Conservation (phyloP, 2,329 filamentous ascomycete genomes). For the Chalaropsis ovoidea region DNA sequence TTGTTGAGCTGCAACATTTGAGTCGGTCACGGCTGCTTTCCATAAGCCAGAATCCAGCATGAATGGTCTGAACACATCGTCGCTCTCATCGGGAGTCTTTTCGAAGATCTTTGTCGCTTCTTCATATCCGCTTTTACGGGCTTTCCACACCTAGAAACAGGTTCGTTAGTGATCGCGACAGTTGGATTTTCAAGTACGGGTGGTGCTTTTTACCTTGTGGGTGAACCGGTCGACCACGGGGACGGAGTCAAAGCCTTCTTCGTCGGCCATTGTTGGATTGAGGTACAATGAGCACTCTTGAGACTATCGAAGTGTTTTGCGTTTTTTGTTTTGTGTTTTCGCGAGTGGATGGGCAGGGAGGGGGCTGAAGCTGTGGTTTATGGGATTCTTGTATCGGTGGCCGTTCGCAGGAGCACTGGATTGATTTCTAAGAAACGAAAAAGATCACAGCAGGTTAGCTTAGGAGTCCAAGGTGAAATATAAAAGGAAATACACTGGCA, state of each 20-base stretch:
- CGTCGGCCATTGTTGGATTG: conserved; percentile 56
- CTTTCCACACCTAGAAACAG: conserved; percentile 73
- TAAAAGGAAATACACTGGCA: not conserved
- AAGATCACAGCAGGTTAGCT: not conserved
- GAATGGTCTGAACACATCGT: conserved; percentile 80
- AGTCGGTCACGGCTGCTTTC: conserved; percentile 88
- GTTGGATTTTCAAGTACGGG: not conserved
- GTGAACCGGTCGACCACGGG: conserved; percentile 69
- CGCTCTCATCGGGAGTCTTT: conserved; percentile 70
- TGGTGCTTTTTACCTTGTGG: conserved; percentile 53
- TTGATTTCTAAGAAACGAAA: not conserved
- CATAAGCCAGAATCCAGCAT: conserved; percentile 73
- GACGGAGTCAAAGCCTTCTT: conserved; percentile 69
- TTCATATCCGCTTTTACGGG: conserved; percentile 89
- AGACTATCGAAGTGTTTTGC: too few species aligned
- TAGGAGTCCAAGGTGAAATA: not conserved
- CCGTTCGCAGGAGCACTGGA: too few species aligned
- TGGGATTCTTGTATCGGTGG: too few species aligned
- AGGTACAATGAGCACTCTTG: too few species aligned
- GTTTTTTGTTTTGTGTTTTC: not conserved
- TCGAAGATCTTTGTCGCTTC: conserved; percentile 82
- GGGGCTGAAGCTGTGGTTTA: not conserved
- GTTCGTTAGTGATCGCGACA: not conserved
- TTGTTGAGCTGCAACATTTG: conserved; percentile 92
- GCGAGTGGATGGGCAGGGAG: not conserved